Base-by-base conservation (phyloP, 176 grass and related monocot genomes). In the Microstegium vimineum region DNA sequence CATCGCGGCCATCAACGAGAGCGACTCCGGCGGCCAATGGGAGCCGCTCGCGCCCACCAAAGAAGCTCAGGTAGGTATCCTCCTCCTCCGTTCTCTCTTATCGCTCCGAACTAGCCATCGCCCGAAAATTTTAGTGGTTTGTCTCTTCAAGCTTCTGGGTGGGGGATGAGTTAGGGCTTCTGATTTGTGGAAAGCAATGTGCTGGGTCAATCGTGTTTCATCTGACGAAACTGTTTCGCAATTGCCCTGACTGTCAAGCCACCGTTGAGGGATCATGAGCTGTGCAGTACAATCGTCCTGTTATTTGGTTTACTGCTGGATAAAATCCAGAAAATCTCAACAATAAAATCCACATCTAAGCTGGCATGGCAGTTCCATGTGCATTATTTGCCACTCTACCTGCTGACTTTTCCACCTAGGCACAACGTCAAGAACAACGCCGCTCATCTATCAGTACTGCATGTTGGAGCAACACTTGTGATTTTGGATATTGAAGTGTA, bases 1-100 rank as follows among this genome's bases (percentile, higher is more conserved):
- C 89, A 98, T 98, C 85, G 86, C 92, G 35, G 92, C 90, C 45
- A 98, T 98, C 82, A 98, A 98, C 89, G 92, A 98, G 6, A 84
- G 86, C 57, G 84, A 98, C 42, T 72, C 88, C 73, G 80, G 84
- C 11, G 91, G 83, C 25, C 84, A 91, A 73, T 98, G 92, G 95
- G 92, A 98, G 76, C 90, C 89, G 64, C 92, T 98, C 75, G 95
- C 95, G 32, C 95, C 95, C 10, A 94, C 95, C 32, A 98, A 98
- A 73, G 95, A 98, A 91, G 95, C 95, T 10, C 89, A 98, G 92
- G 95, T 51, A 85, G 30, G 76, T 18, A 38, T 62, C 63, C 56
- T 73, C 32, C 15, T 54, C 51, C 56, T 71, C 20, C 17, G 14
- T 10, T 6, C 6, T 10, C 14, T 61, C 28, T 17, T 83, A 13